Evolutionary conservation across 78 protist genomes (phyloP).

Genomic region (Dictyostelium firmibasis): DNA sequence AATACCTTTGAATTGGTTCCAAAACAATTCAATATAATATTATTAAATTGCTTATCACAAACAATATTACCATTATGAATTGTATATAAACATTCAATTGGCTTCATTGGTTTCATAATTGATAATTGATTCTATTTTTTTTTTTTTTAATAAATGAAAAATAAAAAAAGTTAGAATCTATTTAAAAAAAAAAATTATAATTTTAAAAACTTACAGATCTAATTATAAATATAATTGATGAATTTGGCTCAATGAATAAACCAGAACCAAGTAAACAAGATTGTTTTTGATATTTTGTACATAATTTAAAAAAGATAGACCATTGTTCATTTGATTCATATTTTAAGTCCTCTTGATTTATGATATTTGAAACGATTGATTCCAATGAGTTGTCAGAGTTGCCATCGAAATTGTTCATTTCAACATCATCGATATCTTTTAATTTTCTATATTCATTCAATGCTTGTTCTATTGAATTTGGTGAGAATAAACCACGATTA

Average conservation of each 20-base stretch:
- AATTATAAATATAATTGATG: conserved; percentile 37
- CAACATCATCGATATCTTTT: background rate
- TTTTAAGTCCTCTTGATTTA: conserved; percentile 9
- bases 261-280: conserved; percentile 8
- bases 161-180: background rate
- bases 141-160: background rate
- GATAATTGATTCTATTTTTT: conserved; percentile 34
- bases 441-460: background rate
- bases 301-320: conserved; percentile 32
- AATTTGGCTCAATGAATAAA: conserved; percentile 10
- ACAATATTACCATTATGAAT: background rate
- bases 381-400: background rate
- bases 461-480: conserved; percentile 35
- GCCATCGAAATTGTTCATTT: background rate
- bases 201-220: conserved; percentile 20
- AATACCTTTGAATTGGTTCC: background rate
- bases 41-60: background rate
- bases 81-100: conserved; percentile 14
- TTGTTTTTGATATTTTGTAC: conserved; percentile 10
- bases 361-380: background rate
- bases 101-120: conserved; percentile 54
- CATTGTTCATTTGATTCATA: conserved; percentile 43
- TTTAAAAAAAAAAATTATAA: background rate
- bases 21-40: background rate
- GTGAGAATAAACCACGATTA: conserved; percentile 24